These are phyloP conservation scores for Trichosphaerium sp. DNA, from an alignment of 78 protist species.

Conservation along the genomic window DNA sequence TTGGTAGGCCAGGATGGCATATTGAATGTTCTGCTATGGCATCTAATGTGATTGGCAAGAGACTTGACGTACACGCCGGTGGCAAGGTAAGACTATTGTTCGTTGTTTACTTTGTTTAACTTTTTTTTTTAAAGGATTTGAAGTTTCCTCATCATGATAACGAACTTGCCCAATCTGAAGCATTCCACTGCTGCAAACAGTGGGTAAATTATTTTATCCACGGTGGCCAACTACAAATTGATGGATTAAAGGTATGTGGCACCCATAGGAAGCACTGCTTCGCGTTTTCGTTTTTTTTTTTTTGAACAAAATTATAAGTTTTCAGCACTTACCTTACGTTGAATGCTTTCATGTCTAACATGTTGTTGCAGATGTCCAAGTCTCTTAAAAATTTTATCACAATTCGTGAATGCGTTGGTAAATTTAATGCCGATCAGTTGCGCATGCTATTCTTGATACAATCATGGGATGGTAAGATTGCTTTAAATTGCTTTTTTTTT, in stretches of 20 bases:
- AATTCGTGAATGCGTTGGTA: slow-evolving; percentile 66
- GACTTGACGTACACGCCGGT: slow-evolving; percentile 79
- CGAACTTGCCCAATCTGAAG: slow-evolving; percentile 94
- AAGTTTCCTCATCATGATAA: slow-evolving; percentile 99
- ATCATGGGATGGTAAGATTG: slow-evolving; percentile 45
- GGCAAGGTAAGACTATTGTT: too few relatives aligned
- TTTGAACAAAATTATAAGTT: too few relatives aligned
- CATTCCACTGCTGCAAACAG: slow-evolving; percentile 33
- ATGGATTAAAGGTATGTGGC: slow-evolving; percentile 88
- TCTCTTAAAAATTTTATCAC: slow-evolving; percentile 96
- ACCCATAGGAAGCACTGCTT: too few relatives aligned
- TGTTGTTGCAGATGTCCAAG: slow-evolving; percentile 98
- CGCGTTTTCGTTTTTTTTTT: too few relatives aligned
- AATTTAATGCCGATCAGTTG: slow-evolving; percentile 76
- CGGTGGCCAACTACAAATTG: slow-evolving; percentile 84
- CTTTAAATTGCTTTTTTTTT: too few relatives aligned
- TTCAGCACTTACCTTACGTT: too few relatives aligned
- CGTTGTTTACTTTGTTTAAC: too few relatives aligned
- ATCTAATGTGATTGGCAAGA: slow-evolving; percentile 38
- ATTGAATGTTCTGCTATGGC: slow-evolving; percentile 99
- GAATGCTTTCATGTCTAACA: too few relatives aligned
- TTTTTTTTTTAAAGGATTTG: too few relatives aligned
- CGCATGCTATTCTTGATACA: slow-evolving; percentile 84
- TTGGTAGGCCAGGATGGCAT: slow-evolving; percentile 99
- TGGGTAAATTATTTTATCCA: slow-evolving; percentile 95